phyloP scores from a whole-genome alignment of 805 yeast species.

The Kodamaea kaohsiungensis region DNA sequence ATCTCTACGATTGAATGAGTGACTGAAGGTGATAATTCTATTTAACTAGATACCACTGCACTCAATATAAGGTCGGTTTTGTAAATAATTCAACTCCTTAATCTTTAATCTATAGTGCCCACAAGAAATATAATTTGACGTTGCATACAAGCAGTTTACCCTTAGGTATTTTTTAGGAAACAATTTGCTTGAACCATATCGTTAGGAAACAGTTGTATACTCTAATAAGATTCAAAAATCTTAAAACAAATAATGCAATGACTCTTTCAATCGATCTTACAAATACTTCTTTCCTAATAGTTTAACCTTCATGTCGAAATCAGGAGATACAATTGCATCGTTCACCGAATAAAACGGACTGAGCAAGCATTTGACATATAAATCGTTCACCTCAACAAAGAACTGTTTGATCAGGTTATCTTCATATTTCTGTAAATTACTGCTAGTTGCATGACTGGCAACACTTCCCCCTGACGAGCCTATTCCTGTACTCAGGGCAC shows the following conservation, averaged over 20 bases:
- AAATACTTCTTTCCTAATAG: slow-evolving; percentile 74
- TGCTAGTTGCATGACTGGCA: slow-evolving; percentile 1
- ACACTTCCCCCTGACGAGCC: slow-evolving; percentile 7
- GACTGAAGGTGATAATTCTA: too few relatives aligned
- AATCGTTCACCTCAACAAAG: slow-evolving; percentile 80
- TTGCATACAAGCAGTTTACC: too few relatives aligned
- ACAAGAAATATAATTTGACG: too few relatives aligned
- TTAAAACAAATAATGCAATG: neutral
- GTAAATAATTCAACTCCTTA: too few relatives aligned
- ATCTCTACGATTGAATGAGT: too few relatives aligned
- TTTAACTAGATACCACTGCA: too few relatives aligned
- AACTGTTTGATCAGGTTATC: slow-evolving; percentile 83
- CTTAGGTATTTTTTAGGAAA: too few relatives aligned
- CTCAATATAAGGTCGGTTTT: too few relatives aligned
- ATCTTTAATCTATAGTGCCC: too few relatives aligned
- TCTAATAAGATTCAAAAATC: too few relatives aligned
- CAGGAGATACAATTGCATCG: slow-evolving; percentile 69
- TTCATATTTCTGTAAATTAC: slow-evolving; percentile 26
- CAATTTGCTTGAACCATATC: too few relatives aligned
- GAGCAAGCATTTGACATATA: slow-evolving; percentile 80
- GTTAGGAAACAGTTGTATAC: too few relatives aligned
- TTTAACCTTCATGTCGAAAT: slow-evolving; percentile 75
- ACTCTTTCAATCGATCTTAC: slow-evolving; percentile 32
- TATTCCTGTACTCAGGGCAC: slow-evolving; percentile 1
- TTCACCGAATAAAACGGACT: slow-evolving; percentile 84